Conservation (phyloP, 179 eudicot genomes). For the Nepenthes alata region DNA sequence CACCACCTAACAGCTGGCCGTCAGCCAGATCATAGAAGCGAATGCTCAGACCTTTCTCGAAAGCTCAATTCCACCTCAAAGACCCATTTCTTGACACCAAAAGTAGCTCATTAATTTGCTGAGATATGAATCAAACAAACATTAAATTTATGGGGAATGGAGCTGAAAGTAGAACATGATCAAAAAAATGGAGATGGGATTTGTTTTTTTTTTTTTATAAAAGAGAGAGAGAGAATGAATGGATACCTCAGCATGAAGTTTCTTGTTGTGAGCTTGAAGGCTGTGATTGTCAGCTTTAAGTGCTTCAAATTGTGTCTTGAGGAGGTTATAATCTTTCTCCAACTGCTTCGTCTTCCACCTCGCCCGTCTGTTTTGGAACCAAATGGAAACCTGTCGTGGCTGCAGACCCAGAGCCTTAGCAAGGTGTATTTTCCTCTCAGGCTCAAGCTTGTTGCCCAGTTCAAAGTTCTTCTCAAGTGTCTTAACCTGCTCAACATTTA, state of each 20-base stretch:
- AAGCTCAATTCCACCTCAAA: too few relatives aligned
- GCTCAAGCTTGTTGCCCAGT: slow-evolving; percentile 58
- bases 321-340: slow-evolving; percentile 55
- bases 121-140: too few relatives aligned
- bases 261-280: slow-evolving; percentile 53
- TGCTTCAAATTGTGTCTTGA: slow-evolving; percentile 59
- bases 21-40: too few relatives aligned
- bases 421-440: slow-evolving; percentile 60
- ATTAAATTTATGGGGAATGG: too few relatives aligned
- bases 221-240: neutral
- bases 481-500: slow-evolving; percentile 72
- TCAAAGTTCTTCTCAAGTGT: slow-evolving; percentile 70
- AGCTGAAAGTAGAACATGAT: too few relatives aligned
- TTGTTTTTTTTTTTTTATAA: too few relatives aligned
- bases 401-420: slow-evolving; percentile 70
- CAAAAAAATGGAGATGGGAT: too few relatives aligned
- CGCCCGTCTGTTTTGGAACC: slow-evolving; percentile 83
- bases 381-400: slow-evolving; percentile 73
- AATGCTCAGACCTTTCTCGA: too few relatives aligned
- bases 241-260: slow-evolving; percentile 58
- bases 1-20: too few relatives aligned
- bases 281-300: slow-evolving; percentile 67
- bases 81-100: too few relatives aligned
- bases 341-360: slow-evolving; percentile 84
- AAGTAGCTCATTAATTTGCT: too few relatives aligned